Evolutionary conservation across 2,329 filamentous ascomycete species (phyloP).

Genomic region (Fusarium graminum): DNA sequence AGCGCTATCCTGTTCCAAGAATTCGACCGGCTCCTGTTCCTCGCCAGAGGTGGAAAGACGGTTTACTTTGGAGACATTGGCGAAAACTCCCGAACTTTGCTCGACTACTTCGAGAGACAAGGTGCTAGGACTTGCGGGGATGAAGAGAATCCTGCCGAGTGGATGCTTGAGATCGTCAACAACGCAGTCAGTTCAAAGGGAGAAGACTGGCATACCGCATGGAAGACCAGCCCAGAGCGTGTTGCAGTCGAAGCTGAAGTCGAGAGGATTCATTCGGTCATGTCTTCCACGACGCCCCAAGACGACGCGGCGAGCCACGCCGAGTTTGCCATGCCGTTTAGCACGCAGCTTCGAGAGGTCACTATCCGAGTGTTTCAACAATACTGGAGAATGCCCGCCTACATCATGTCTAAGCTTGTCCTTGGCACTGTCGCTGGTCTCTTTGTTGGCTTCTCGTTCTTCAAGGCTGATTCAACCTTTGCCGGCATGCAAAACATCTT

Average conservation of each 20-base stretch:
- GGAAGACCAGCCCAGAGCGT: conserved; percentile 68
- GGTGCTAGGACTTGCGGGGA: conserved; percentile 71
- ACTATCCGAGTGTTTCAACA: conserved; percentile 80
- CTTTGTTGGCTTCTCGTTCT: conserved; percentile 84
- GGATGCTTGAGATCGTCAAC: conserved; percentile 72
- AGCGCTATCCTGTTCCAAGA: conserved; percentile 65
- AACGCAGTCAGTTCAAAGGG: conserved; percentile 55
- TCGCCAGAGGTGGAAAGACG: conserved; percentile 73
- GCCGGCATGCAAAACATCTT: conserved; percentile 82
- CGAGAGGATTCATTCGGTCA: conserved; percentile 69
- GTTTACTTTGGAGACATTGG: conserved; percentile 79
- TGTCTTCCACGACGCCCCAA: conserved; percentile 34
- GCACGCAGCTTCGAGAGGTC: conserved; percentile 73
- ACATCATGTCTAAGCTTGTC: conserved; percentile 79
- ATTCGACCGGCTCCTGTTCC: conserved; percentile 73
- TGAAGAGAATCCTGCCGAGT: conserved; percentile 80
- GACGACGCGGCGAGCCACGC: conserved; percentile 55
- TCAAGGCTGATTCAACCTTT: conserved; percentile 63
- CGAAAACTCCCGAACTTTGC: conserved; percentile 66
- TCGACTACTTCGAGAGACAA: conserved; percentile 74
- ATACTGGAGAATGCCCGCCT: conserved; percentile 84
- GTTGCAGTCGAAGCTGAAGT: conserved; percentile 70
- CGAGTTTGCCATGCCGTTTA: conserved; percentile 85
- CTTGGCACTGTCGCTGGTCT: conserved; percentile 72
- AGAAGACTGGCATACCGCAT: conserved; percentile 76